These are phyloP conservation scores for Saccharomyces hybrid DNA, from an alignment of 1,139 yeast genomes.

Conservation along the genomic window DNA sequence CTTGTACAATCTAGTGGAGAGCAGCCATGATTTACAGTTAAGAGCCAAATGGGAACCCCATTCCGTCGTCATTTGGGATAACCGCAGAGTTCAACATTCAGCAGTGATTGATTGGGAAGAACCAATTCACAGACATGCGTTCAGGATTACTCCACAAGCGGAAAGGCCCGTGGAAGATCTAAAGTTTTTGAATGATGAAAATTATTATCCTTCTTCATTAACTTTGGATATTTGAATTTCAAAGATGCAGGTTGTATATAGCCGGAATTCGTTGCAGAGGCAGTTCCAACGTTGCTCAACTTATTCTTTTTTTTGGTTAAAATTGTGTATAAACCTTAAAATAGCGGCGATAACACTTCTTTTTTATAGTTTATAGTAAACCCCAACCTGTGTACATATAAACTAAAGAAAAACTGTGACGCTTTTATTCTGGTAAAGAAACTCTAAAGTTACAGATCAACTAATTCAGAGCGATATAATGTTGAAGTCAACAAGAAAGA, in stretches of 20 bases:
- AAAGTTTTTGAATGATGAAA: constrained; percentile 15
- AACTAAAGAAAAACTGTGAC: not conserved
- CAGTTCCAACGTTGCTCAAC: not conserved
- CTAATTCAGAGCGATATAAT: not conserved
- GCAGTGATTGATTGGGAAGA: constrained; percentile 59
- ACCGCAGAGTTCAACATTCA: constrained; percentile 55
- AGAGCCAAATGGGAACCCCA: constrained; percentile 52
- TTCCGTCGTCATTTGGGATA: constrained; percentile 68
- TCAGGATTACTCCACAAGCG: constrained; percentile 58
- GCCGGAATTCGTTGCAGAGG: not conserved
- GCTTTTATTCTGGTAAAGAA: not conserved
- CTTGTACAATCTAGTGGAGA: constrained; percentile 44
- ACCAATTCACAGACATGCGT: constrained; percentile 54
- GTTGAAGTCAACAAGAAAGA: not conserved
- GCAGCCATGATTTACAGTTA: constrained; percentile 46
- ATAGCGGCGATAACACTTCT: not conserved
- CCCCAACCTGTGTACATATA: not conserved
- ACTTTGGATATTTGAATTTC: not conserved
- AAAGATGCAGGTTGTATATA: not conserved
- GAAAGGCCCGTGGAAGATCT: constrained; percentile 20
- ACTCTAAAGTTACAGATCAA: not conserved
- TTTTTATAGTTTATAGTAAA: not conserved
- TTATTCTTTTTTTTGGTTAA: not conserved
- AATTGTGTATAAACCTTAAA: not conserved
- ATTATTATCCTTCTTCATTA: constrained; percentile 12